phyloP scores from a whole-genome alignment of 345 rosid genomes.

The Sapria himalayana region DNA sequence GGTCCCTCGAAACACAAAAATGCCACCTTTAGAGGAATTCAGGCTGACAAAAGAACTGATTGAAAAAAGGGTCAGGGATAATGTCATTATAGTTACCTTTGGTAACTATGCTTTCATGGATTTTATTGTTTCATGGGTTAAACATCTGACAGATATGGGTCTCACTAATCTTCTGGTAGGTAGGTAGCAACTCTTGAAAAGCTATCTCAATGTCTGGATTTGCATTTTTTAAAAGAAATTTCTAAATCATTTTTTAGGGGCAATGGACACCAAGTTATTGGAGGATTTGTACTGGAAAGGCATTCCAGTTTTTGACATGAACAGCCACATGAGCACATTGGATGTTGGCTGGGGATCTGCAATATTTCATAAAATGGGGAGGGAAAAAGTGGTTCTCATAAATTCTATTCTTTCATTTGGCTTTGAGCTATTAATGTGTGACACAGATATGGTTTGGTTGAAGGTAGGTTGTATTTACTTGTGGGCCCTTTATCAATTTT shows the following conservation, averaged over 20 bases:
- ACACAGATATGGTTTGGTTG: slow-evolving; percentile 97
- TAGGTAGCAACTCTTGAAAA: slow-evolving; percentile 14
- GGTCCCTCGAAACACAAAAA: slow-evolving; percentile 36
- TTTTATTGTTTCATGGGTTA: slow-evolving; percentile 92
- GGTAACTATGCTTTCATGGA: slow-evolving; percentile 96
- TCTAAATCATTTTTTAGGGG: slow-evolving; percentile 30
- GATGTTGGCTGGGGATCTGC: slow-evolving; percentile 99
- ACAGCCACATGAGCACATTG: slow-evolving; percentile 75
- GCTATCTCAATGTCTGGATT: not conserved
- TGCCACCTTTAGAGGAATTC: slow-evolving; percentile 66
- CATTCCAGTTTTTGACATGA: slow-evolving; percentile 96
- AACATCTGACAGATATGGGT: slow-evolving; percentile 68
- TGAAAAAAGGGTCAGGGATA: slow-evolving; percentile 43
- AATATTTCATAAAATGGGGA: slow-evolving; percentile 93
- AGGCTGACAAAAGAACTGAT: slow-evolving; percentile 49
- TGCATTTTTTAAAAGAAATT: not conserved
- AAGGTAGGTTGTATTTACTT: slow-evolving; percentile 27
- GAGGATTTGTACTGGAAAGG: slow-evolving; percentile 97
- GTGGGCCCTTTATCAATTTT: too few relatives aligned
- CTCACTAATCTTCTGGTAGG: slow-evolving; percentile 75
- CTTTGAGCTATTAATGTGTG: slow-evolving; percentile 80
- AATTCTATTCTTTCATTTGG: slow-evolving; percentile 80
- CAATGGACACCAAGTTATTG: slow-evolving; percentile 80
- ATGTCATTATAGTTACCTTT: slow-evolving; percentile 68
- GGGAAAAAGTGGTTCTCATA: slow-evolving; percentile 84